A percentile compares a stretch with the other conserved stretches of the same genome.
Conservation (phyloP, 257 asterid species). For the Vinca minor region DNA sequence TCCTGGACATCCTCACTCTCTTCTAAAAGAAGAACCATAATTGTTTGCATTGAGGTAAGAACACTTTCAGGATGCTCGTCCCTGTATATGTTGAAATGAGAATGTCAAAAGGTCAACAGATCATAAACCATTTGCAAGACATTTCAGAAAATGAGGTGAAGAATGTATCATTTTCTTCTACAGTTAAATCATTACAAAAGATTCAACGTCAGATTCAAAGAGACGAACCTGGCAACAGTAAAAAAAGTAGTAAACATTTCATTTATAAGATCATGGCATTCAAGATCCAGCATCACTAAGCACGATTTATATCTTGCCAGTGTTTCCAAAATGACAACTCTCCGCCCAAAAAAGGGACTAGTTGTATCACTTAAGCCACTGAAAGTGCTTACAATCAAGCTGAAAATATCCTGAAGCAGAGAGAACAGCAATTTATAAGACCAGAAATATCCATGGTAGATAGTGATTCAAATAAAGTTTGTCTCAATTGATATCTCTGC, state of each 20-base stretch:
- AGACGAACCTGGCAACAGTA: slow-evolving; percentile 62
- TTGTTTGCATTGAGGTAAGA: slow-evolving; percentile 81
- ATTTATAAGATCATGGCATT: slow-evolving; percentile 80
- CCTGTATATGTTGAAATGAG: slow-evolving; percentile 34
- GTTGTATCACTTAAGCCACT: slow-evolving; percentile 70
- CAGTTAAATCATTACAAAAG: not conserved
- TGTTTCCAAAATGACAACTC: slow-evolving; percentile 88
- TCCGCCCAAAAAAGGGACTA: slow-evolving; percentile 78
- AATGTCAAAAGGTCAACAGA: not conserved
- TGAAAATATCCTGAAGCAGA: slow-evolving; percentile 73
- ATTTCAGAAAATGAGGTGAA: too few species aligned
- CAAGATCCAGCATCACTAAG: slow-evolving; percentile 97
- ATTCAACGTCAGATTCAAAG: not conserved
- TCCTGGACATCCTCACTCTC: slow-evolving; percentile 88
- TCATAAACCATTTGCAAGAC: too few species aligned
- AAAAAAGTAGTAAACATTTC: slow-evolving; percentile 83
- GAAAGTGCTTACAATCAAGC: slow-evolving; percentile 83
- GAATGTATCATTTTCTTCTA: not conserved
- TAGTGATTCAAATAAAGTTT: slow-evolving; percentile 3
- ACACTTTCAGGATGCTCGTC: slow-evolving; percentile 75
- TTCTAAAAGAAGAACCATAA: slow-evolving; percentile 79
- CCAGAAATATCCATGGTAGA: slow-evolving; percentile 7
- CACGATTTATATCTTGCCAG: slow-evolving; percentile 92
- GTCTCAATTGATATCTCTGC: too few species aligned
- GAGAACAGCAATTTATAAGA: slow-evolving; percentile 19